These are phyloP conservation scores for Excoecaria cochinchinensis DNA, from an alignment of 345 rosid genomes.

Conservation along the genomic window DNA sequence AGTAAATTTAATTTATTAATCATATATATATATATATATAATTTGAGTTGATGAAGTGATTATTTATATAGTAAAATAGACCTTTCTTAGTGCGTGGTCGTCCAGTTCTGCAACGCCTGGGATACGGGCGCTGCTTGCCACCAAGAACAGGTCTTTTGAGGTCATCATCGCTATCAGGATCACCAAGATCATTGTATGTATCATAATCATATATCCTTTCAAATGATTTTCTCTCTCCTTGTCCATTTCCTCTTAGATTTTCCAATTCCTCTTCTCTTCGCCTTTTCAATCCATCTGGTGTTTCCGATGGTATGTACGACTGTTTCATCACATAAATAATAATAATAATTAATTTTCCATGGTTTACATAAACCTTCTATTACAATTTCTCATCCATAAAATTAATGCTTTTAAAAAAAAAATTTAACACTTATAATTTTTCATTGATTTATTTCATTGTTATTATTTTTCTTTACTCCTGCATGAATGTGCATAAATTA, in stretches of 20 bases:
- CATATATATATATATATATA: too few relatives aligned
- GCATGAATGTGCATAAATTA: too few relatives aligned
- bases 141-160: conserved; percentile 35
- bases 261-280: conserved; percentile 35
- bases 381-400: too few relatives aligned
- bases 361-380: too few relatives aligned
- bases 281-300: conserved; percentile 35
- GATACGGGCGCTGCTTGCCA: conserved; percentile 41
- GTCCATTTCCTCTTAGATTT: conserved; percentile 36
- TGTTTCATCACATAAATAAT: neutral
- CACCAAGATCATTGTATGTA: conserved; percentile 39
- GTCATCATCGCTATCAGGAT: conserved; percentile 25
- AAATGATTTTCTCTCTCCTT: conserved; percentile 31
- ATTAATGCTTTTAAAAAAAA: too few relatives aligned
- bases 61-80: neutral
- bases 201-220: conserved; percentile 48
- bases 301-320: conserved; percentile 39
- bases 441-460: too few relatives aligned
- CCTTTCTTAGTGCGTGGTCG: conserved; percentile 32
- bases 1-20: too few relatives aligned
- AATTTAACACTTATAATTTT: too few relatives aligned
- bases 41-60: too few relatives aligned
- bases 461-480: too few relatives aligned
- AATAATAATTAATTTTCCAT: too few relatives aligned
- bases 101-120: conserved; percentile 60